Evolutionary conservation across 2,329 filamentous ascomycete genomes (phyloP).

Genomic region (Scedosporium boydii): DNA sequence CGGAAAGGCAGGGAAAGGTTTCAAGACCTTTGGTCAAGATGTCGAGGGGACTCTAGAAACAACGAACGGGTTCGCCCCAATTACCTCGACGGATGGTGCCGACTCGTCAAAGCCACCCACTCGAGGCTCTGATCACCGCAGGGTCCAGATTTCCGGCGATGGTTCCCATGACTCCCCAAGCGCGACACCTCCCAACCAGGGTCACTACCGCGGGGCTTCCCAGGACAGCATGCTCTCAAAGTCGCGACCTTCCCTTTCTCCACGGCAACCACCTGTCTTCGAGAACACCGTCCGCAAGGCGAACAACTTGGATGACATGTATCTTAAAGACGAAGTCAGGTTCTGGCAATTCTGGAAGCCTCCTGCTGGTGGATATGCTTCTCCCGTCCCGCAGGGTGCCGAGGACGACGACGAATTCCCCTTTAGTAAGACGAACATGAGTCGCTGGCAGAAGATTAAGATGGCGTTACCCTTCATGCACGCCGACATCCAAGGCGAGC

Average conservation of each 20-base stretch:
- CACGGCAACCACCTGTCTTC: background rate
- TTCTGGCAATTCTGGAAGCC: slow-evolving; percentile 61
- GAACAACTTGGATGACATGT: slow-evolving; percentile 39
- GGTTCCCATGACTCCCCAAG: background rate
- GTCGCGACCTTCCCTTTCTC: background rate
- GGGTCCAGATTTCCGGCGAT: background rate
- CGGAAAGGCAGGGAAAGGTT: slow-evolving; percentile 31
- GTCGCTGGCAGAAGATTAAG: slow-evolving; percentile 42
- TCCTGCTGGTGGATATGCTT: slow-evolving; percentile 50
- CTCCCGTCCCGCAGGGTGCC: slow-evolving; percentile 49
- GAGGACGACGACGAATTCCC: slow-evolving; percentile 26
- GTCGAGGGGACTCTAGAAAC: slow-evolving; percentile 43
- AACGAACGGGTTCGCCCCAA: slow-evolving; percentile 42
- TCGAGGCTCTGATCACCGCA: slow-evolving; percentile 2
- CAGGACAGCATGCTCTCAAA: background rate
- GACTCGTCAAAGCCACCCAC: slow-evolving; percentile 10
- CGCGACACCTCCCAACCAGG: background rate
- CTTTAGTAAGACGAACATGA: slow-evolving; percentile 24
- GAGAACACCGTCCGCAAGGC: slow-evolving; percentile 45
- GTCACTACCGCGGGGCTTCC: background rate
- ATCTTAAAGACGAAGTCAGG: slow-evolving; percentile 30
- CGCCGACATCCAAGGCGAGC: slow-evolving; percentile 25
- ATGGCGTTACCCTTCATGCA: slow-evolving; percentile 39
- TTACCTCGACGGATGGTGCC: slow-evolving; percentile 15
- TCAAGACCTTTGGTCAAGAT: slow-evolving; percentile 38